Evolutionary conservation across 2,329 filamentous ascomycete genomes (phyloP), one percentile per base, ranked within the genome.

Genomic region (Phyllosticta citribraziliensis): DNA sequence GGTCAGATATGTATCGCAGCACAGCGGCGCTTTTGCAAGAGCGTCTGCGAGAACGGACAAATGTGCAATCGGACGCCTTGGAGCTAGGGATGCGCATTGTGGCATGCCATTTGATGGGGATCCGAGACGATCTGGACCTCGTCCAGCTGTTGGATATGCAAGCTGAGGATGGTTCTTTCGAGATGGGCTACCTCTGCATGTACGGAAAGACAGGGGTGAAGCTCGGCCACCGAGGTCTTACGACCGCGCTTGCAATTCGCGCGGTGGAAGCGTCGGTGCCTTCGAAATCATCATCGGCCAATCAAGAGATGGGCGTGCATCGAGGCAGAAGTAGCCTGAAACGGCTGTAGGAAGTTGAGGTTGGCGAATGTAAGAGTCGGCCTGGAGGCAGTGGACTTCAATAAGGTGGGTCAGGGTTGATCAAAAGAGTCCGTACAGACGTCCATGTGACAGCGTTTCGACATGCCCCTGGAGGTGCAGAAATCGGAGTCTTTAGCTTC

Each of bases 151-250:
- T 67, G 12, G 62, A 58, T 10, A 30, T 72, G 30, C 73, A 75
- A 60, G 65, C 66, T 27, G 64, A 67, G 20, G 73, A 75, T 61
- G 73, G 73, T 0, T 67, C 73, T 5, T 75, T 73, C 72, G 67
- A 71, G 33, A 51, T 66, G n/a, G 67, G 64, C 0, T 68, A 68
- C 67, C 56, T 68, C 27, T 70, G 63, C 56, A 59, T 62, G 4
- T 67, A 66, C 55, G 65, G 66, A 1, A 60, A 57, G 11, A 66
- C 59, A 17, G 22, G 59, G 24, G 62, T 64, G 54, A 65, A 58
- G 19, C 65, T 69, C 59, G 68, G 67, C 2, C 68, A 62, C 53
- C 60, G 65, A 9, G 66, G 63, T 1, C 52, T 70, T 9, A 63
- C 64, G 53, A 70, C 67, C 5, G 67, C 68, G 0, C 66, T 64